Evolutionary conservation across 257 asterid genomes (phyloP).

Genomic region (Salvia miltiorrhiza): DNA sequence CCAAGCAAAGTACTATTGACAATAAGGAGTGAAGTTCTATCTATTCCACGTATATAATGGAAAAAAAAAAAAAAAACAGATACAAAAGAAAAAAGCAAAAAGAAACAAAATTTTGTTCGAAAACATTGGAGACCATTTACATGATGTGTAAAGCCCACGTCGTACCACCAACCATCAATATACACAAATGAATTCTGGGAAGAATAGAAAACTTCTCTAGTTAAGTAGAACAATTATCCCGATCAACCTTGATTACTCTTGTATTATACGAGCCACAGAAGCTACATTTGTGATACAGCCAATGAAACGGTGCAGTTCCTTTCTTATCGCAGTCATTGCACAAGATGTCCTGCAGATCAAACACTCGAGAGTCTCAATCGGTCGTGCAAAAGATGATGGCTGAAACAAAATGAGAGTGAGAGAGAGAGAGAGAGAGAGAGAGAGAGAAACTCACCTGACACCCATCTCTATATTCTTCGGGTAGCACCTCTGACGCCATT

Average conservation of each 20-base stretch:
- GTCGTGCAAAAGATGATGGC: background rate
- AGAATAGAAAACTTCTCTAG: background rate
- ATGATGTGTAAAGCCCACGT: conserved; percentile 12
- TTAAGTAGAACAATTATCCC: conserved; percentile 48
- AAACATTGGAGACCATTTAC: conserved; percentile 10
- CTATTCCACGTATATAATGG: conserved; percentile 8
- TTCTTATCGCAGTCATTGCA: conserved; percentile 86
- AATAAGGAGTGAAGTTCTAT: background rate
- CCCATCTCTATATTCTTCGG: conserved; percentile 82
- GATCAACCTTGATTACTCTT: conserved; percentile 80
- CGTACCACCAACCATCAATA: conserved; percentile 16
- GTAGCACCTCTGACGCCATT: conserved; percentile 89
- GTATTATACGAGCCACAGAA: conserved; percentile 83
- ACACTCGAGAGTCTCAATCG: background rate
- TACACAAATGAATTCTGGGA: conserved; percentile 17
- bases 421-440: background rate
- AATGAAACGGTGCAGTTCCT: conserved; percentile 83
- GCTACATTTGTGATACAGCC: conserved; percentile 94
- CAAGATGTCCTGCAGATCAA: conserved; percentile 56
- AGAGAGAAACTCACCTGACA: conserved; percentile 53
- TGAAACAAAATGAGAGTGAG: background rate
- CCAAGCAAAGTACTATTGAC: background rate
- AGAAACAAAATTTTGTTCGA: conserved; percentile 19
- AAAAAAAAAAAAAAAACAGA: background rate
- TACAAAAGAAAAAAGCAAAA: background rate